Base-by-base conservation (phyloP, 2,329 filamentous ascomycete species). In the Fusarium sp. region DNA sequence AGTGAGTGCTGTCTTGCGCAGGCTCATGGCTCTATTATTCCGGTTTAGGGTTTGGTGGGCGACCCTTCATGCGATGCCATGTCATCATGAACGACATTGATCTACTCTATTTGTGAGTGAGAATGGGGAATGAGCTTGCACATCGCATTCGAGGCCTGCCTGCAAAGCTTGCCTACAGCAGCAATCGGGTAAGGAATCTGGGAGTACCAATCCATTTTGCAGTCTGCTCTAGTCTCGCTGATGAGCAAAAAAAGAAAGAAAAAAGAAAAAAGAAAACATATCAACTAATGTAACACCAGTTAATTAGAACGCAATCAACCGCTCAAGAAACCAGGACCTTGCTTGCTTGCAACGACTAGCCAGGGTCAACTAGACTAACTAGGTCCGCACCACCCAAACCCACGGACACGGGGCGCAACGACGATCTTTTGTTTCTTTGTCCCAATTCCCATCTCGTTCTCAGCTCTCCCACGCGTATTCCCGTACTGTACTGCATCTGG, bases 381-480 rank as follows among this genome's bases (percentile, higher is more conserved):
- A 61, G 66, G 66, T 67, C 67, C 54, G 69, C 62, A 71, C 69
- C 70, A 73, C 71, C 71, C 71, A 73, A 73, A 73, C 60, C 71
- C 71, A 72, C 60, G 71, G 71, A 63, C 69, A 70, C 69, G 71
- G 70, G 66, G 70, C 70, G 67, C 63, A 41, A 60, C 50, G 71
- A 63, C 71, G 71, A 73, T 73, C 71, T 58, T 70, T 57, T 63
- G 66, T 72, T 64, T 72, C 46, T 70, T 50, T 58, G 55, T 67
- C 65, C 43, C 58, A 52, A 65, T 60, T 42, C 52, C 52, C 58
- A 52, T 67, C 64, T 42, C 52, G 45, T 61, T 37, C 52, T 70
- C 53, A 58, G 55, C 56, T 63, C 61, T 51, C 36, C 46, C 54
- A 55, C 39, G 36, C n/a, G 31, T 33, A 36, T 53, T 53, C 27